A percentile compares a stretch with the other conserved stretches of the same genome.
These are phyloP conservation scores for Tritrichomonas foetus DNA, from an alignment of 208 protist genomes.

Conservation along the genomic window DNA sequence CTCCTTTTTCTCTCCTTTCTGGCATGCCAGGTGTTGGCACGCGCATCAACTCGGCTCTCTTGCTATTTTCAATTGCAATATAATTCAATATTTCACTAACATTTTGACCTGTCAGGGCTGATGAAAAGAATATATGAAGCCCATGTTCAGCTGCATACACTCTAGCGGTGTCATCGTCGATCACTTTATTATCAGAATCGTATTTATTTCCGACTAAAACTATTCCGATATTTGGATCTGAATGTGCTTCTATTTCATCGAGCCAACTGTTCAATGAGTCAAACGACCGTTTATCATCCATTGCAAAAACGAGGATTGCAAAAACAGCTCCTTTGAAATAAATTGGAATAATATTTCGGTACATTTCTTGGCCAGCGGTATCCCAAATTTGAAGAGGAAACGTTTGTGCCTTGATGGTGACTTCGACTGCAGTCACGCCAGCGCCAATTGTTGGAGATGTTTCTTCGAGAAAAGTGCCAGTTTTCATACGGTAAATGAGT, in stretches of 20 bases:
- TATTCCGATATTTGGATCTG: background rate
- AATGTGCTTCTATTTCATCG: background rate
- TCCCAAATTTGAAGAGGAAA: background rate
- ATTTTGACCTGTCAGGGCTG: background rate
- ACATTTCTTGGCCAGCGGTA: constrained; percentile 17
- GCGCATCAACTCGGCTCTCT: too few species aligned
- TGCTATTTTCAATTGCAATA: background rate
- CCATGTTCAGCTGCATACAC: background rate
- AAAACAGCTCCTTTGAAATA: background rate
- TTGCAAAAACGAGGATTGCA: background rate
- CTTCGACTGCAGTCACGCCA: background rate
- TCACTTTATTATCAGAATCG: background rate
- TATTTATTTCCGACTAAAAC: background rate
- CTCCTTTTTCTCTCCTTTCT: too few species aligned
- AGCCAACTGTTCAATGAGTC: background rate
- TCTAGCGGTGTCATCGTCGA: background rate
- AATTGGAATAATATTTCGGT: background rate
- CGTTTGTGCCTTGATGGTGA: too few species aligned
- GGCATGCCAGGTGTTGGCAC: too few species aligned
- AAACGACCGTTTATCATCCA: background rate
- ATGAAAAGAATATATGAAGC: background rate
- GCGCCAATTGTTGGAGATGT: background rate
- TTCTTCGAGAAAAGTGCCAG: background rate
- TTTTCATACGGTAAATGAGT: background rate
- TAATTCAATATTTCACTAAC: background rate